These are phyloP conservation scores for Chalciporus piperatus DNA, from an alignment of 768 basidiomycete genomes.

Conservation along the genomic window DNA sequence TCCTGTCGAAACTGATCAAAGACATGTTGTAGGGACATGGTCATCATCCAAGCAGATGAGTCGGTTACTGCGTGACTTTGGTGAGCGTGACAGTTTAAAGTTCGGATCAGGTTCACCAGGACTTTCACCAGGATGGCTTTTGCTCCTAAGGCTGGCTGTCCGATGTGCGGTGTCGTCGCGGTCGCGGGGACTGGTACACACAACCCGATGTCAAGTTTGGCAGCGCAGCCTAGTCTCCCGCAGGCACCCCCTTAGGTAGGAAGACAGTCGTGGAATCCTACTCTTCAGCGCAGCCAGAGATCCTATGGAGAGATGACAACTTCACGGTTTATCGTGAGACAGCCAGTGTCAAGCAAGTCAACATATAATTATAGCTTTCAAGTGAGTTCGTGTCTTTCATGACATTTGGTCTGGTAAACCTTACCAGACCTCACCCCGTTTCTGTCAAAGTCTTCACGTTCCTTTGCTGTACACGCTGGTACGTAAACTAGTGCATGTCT, in stretches of 20 bases:
- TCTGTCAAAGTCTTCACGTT: slow-evolving; percentile 61
- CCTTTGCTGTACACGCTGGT: slow-evolving; percentile 75
- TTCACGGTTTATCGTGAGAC: too few species aligned
- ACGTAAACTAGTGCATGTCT: slow-evolving; percentile 27
- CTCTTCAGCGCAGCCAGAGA: slow-evolving; percentile 51
- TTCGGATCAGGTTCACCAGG: too few species aligned
- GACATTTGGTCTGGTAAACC: too few species aligned
- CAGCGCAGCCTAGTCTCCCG: too few species aligned
- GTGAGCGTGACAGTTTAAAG: slow-evolving; percentile 26
- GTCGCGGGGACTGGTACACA: too few species aligned
- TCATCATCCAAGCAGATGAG: not conserved
- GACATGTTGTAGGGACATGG: slow-evolving; percentile 17
- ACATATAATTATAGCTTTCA: slow-evolving; percentile 40
- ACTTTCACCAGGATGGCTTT: too few species aligned
- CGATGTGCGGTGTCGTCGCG: too few species aligned
- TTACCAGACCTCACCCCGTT: slow-evolving; percentile 2
- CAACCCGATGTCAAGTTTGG: too few species aligned
- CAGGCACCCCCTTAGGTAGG: too few species aligned
- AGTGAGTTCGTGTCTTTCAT: slow-evolving; percentile 42
- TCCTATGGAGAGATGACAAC: slow-evolving; percentile 60
- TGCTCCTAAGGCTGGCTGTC: too few species aligned
- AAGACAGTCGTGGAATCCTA: too few species aligned
- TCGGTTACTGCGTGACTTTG: not conserved
- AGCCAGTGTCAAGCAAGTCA: too few species aligned
- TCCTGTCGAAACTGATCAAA: slow-evolving; percentile 69